These are phyloP conservation scores for Danielia oregonensis DNA, from an alignment of 805 yeast species.

Conservation along the genomic window DNA sequence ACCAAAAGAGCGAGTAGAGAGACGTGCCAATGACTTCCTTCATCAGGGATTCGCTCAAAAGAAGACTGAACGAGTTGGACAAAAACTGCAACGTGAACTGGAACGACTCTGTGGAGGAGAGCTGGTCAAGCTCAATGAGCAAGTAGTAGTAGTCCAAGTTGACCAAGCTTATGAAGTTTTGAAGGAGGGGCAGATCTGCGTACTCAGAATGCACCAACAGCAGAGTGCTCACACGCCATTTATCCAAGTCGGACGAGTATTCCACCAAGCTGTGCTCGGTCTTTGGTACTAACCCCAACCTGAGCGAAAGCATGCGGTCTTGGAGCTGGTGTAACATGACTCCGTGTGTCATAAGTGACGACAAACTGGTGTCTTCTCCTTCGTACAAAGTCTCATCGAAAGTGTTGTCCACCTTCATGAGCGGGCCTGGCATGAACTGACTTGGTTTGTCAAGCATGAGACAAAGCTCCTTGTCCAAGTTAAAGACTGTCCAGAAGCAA, in stretches of 20 bases:
- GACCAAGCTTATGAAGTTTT: conserved; percentile 30
- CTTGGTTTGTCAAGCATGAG: conserved; percentile 33
- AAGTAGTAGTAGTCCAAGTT: conserved; percentile 39
- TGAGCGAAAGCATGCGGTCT: conserved; percentile 20
- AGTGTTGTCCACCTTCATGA: conserved; percentile 17
- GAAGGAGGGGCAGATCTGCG: conserved; percentile 25
- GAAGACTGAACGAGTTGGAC: conserved; percentile 35
- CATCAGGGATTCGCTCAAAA: conserved; percentile 18
- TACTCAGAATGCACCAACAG: conserved; percentile 25
- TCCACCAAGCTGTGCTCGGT: conserved; percentile 9
- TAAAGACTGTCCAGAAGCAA: conserved; percentile 37
- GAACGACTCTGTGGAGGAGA: conserved; percentile 33
- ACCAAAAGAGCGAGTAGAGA: conserved; percentile 29
- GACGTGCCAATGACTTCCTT: conserved; percentile 14
- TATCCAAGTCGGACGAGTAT: conserved; percentile 31
- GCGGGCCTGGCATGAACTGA: conserved; percentile 26
- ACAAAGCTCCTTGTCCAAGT: conserved; percentile 36
- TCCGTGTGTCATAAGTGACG: conserved; percentile 17
- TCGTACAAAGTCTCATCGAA: conserved; percentile 12
- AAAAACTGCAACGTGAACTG: conserved; percentile 42
- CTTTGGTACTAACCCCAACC: conserved; percentile 10
- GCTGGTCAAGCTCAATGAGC: conserved; percentile 38
- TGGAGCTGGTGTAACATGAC: conserved; percentile 24
- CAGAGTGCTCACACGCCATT: conserved; percentile 33
- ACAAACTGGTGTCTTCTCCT: conserved; percentile 22